A percentile compares a stretch with the other conserved stretches of the same genome.
Evolutionary conservation across 257 asterid species (phyloP).

Genomic region (Phtheirospermum japonicum): DNA sequence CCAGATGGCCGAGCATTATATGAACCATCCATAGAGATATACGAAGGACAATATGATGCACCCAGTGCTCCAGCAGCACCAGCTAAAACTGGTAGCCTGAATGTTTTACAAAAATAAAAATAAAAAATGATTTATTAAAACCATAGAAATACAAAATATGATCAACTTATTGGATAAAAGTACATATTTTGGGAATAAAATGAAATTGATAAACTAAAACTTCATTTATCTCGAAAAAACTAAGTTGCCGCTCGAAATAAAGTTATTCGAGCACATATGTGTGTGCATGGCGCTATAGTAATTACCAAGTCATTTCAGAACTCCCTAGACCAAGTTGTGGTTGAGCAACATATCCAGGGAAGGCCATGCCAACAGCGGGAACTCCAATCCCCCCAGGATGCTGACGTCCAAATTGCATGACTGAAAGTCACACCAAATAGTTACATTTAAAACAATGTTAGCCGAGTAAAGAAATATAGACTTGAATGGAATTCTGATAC

Average conservation of each 20-base stretch:
- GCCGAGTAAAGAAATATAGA: slow-evolving; percentile 18
- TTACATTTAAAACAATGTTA: slow-evolving; percentile 2
- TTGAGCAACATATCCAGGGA: slow-evolving; percentile 91
- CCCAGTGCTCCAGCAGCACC: slow-evolving; percentile 95
- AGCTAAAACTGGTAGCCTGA: slow-evolving; percentile 92
- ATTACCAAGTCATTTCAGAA: slow-evolving; percentile 99
- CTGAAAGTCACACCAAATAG: slow-evolving; percentile 40
- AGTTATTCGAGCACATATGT: neutral
- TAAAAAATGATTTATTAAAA: neutral
- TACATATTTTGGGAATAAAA: neutral
- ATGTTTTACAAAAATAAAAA: slow-evolving; percentile 14
- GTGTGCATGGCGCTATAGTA: slow-evolving; percentile 12
- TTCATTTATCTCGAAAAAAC: slow-evolving; percentile 1
- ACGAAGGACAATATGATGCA: slow-evolving; percentile 73
- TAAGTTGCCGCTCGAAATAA: neutral
- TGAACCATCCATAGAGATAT: slow-evolving; percentile 73
- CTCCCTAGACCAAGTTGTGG: slow-evolving; percentile 82
- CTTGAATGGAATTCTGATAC: slow-evolving; percentile 3
- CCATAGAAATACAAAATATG: slow-evolving; percentile 6
- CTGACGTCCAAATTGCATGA: slow-evolving; percentile 92
- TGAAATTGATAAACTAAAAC: slow-evolving; percentile 1
- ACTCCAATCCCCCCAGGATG: slow-evolving; percentile 94
- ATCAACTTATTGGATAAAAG: slow-evolving; percentile 1
- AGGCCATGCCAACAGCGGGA: slow-evolving; percentile 99
- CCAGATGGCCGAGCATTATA: slow-evolving; percentile 68